These are phyloP conservation scores for Colletotrichum noveboracense DNA, from an alignment of 2,329 filamentous ascomycete species.

Conservation along the genomic window DNA sequence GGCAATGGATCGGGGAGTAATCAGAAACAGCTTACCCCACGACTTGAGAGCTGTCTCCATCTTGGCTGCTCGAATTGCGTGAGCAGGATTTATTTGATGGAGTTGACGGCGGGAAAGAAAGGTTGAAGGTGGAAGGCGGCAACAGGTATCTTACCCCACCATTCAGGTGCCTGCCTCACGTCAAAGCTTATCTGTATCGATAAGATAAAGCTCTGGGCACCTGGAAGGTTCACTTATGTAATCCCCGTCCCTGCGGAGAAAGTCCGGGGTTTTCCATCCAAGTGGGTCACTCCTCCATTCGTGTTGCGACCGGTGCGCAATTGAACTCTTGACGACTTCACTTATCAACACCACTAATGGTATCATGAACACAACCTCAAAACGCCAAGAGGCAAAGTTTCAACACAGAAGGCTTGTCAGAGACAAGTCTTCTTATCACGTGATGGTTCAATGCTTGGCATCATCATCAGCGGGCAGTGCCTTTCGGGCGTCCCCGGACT, in stretches of 20 bases:
- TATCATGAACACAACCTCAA: neutral
- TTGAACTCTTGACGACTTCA: neutral
- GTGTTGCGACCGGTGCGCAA: neutral
- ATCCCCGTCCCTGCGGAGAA: neutral
- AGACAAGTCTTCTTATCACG: neutral
- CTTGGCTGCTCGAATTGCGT: conserved; percentile 10
- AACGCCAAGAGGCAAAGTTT: neutral
- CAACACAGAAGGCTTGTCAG: neutral
- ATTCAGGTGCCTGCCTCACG: neutral
- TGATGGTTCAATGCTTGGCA: neutral
- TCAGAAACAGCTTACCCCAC: conserved; percentile 27
- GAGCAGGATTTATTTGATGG: neutral
- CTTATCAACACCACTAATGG: neutral
- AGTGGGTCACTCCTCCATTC: neutral
- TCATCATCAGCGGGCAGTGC: neutral
- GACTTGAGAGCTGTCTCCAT: conserved; percentile 32
- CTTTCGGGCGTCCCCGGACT: neutral
- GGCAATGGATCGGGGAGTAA: neutral
- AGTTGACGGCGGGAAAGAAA: neutral
- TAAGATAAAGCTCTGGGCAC: conserved; percentile 10
- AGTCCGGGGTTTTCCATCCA: neutral
- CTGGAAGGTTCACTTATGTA: neutral
- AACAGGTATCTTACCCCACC: conserved; percentile 12
- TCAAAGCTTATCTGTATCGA: conserved; percentile 10
- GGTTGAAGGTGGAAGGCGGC: neutral